Percentiles rank a stretch among this genome's conserved stretches.
phyloP scores from a whole-genome alignment of 352 stramenopile species.

The Globisporangium recalcitrans region DNA sequence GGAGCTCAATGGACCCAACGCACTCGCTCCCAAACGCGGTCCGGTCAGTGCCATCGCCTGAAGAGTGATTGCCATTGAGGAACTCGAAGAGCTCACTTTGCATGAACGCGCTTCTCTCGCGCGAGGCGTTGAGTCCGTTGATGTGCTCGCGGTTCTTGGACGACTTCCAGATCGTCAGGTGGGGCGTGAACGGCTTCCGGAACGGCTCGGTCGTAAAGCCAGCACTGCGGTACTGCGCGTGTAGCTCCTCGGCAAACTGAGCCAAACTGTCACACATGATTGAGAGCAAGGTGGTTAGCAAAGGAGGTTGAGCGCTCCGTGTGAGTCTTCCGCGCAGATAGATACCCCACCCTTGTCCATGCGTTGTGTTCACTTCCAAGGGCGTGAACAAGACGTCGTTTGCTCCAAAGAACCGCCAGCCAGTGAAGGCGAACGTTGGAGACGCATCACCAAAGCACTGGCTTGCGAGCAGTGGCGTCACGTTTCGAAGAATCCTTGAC shows the following conservation, averaged over 20 bases:
- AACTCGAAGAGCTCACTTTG: conserved; percentile 4
- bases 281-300: neutral
- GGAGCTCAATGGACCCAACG: neutral
- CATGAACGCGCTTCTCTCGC: conserved; percentile 2
- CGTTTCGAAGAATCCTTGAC: conserved; percentile 19
- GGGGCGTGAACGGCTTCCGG: conserved; percentile 30
- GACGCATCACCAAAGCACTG: conserved; percentile 14
- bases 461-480: conserved; percentile 4
- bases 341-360: conserved; percentile 17
- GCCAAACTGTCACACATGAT: conserved; percentile 19
- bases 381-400: conserved; percentile 35
- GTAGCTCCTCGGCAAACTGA: conserved; percentile 24
- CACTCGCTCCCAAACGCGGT: neutral
- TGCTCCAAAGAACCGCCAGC: conserved; percentile 33
- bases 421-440: conserved; percentile 23
- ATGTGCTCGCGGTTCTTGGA: conserved; percentile 24
- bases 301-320: neutral
- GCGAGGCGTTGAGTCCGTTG: neutral
- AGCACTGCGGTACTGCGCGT: conserved; percentile 18
- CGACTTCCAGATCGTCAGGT: conserved; percentile 49
- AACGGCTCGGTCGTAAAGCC: conserved; percentile 30
- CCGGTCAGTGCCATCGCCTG: neutral
- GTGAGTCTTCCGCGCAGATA: conserved; percentile 1
- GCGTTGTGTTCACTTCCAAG: conserved; percentile 15
- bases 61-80: neutral